phyloP scores from a whole-genome alignment of 345 rosid genomes.

The Isatis tinctoria region DNA sequence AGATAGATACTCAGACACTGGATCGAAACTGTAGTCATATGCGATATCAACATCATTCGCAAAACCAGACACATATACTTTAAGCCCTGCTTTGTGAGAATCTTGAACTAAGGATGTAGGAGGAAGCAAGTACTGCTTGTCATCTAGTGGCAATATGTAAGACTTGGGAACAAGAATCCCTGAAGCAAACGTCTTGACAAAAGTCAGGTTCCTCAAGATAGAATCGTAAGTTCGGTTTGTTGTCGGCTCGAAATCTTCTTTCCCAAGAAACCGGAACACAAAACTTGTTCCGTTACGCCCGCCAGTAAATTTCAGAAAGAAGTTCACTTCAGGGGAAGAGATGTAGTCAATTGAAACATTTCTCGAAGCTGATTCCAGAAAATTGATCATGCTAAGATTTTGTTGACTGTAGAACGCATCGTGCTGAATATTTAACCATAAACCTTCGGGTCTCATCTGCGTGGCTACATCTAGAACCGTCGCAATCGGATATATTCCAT shows the following conservation, averaged over 20 bases:
- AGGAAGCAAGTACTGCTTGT: constrained; percentile 40
- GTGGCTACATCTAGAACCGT: constrained; percentile 34
- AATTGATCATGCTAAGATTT: constrained; percentile 58
- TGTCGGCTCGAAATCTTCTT: constrained; percentile 50
- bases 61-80: constrained; percentile 64
- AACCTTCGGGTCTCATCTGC: constrained; percentile 25
- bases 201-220: constrained; percentile 52
- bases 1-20: constrained; percentile 50
- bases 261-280: constrained; percentile 46
- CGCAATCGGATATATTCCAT: constrained; percentile 20
- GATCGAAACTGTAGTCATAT: constrained; percentile 72
- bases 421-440: constrained; percentile 84
- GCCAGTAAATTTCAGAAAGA: constrained; percentile 46
- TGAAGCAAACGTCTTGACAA: constrained; percentile 74
- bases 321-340: constrained; percentile 79
- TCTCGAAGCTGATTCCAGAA: constrained; percentile 40
- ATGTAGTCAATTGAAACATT: constrained; percentile 41
- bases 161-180: constrained; percentile 76
- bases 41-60: constrained; percentile 53
- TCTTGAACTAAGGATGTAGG: constrained; percentile 52
- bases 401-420: constrained; percentile 56
- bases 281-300: constrained; percentile 37
- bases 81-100: constrained; percentile 74
- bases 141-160: constrained; percentile 61
- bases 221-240: constrained; percentile 59